A percentile compares a stretch with the other conserved stretches of the same genome.
These are phyloP conservation scores for Entomortierella chlamydospora DNA, from an alignment of 192 early-diverging fungal species.

Conservation along the genomic window DNA sequence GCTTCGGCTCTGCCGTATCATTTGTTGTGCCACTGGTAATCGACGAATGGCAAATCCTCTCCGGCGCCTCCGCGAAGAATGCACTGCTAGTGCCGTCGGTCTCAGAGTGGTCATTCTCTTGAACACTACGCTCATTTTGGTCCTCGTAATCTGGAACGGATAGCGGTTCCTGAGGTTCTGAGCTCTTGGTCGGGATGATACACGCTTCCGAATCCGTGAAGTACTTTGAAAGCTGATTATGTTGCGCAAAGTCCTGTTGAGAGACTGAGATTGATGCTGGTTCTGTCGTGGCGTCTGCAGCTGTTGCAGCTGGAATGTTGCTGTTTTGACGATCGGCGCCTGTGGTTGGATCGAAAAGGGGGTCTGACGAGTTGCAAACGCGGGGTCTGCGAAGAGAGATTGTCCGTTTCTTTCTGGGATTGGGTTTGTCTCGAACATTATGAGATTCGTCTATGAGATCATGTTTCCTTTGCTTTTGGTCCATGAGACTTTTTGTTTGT, in stretches of 20 bases:
- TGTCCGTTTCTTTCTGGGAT: conserved; percentile 15
- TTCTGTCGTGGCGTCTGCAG: not conserved
- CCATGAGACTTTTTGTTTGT: not conserved
- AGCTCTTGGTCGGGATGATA: not conserved
- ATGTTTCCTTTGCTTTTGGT: conserved; percentile 13
- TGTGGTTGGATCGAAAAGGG: not conserved
- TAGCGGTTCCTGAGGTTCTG: not conserved
- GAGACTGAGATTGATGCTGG: not conserved
- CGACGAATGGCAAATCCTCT: not conserved
- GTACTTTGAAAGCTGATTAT: not conserved
- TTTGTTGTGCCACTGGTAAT: not conserved
- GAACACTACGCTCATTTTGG: conserved; percentile 23
- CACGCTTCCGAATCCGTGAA: not conserved
- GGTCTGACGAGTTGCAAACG: not conserved
- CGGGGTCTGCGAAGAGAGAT: conserved; percentile 29
- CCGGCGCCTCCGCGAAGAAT: not conserved
- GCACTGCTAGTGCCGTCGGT: not conserved
- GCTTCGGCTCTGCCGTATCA: not conserved
- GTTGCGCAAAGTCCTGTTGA: not conserved
- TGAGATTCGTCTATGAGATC: conserved; percentile 11
- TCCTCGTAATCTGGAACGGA: conserved; percentile 11
- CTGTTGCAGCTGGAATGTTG: not conserved
- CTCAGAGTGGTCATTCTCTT: not conserved
- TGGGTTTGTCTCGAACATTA: conserved; percentile 1
- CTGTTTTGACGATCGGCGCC: not conserved